Evolutionary conservation across 805 yeast genomes (phyloP), one percentile per base, ranked within the genome.

Genomic region (Candida silvatica): DNA sequence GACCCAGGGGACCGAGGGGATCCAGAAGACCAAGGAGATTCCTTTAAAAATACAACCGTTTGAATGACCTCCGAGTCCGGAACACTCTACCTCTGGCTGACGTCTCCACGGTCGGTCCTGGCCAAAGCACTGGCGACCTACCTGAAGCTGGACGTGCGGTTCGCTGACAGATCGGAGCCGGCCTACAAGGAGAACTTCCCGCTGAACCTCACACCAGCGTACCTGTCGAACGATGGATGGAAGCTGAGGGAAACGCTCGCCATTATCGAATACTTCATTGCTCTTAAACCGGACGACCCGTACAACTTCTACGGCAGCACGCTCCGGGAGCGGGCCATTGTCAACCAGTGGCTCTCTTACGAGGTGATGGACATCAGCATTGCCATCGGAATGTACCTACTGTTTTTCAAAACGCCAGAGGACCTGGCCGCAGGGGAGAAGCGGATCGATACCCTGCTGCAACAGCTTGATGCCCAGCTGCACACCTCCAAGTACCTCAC

Each of bases 301-400:
- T 35, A 43, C 15, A n/a, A 20, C 6, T 64, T 71, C 37, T 45
- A 34, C 32, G 95, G 95, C 47, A 67, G 69, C 52, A 67, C 67
- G 57, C 62, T 66, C 45, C 60, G 63, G 42, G 84, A 81, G 49
- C 66, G 71, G 51, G 82, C 79, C 38, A 59, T 59, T 49, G 66
- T 84, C 50, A 56, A 84, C 49, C 74, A 67, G 63, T 87, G 94
- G 95, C 51, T 75, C 56, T 81, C 94, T 3, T 62, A 80, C 44
- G 64, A 78, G 56, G 85, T 78, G 71, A 50, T 69, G 45, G 95
- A 88, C 24, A 14, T 39, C 14, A 20, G 24, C 6, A 20, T 17
- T 8, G 19, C 35, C 14, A 32, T 29, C 17, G 37, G 24, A 15
- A 18, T 12, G 14, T 29, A n/a, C 12, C 12, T 29, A 3, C 20